Conservation (phyloP, 495 filamentous ascomycete genomes). For the Hyaloscypha variabilis region DNA sequence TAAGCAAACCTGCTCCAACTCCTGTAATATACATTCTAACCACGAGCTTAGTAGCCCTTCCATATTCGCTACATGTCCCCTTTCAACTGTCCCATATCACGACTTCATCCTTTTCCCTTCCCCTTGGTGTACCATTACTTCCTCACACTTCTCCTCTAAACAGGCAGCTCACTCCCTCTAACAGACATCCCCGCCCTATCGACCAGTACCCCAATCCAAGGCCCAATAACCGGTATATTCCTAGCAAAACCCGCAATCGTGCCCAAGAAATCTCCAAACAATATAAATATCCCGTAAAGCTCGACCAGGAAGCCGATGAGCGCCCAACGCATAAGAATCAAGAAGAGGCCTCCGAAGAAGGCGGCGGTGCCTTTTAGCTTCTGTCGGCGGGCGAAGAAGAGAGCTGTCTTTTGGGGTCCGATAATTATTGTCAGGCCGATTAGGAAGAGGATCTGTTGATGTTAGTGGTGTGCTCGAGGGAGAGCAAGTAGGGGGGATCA, state of each 20-base stretch:
- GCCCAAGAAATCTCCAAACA: slow-evolving; percentile 96
- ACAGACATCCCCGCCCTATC: slow-evolving; percentile 65
- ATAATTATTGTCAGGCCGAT: slow-evolving; percentile 94
- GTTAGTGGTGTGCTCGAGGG: slow-evolving; percentile 40
- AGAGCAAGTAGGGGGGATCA: slow-evolving; percentile 19
- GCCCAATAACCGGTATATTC: slow-evolving; percentile 82
- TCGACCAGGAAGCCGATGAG: slow-evolving; percentile 88
- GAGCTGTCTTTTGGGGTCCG: slow-evolving; percentile 84
- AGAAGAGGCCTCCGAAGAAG: slow-evolving; percentile 79
- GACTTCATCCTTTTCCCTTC: no score
- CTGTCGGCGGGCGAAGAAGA: slow-evolving; percentile 91
- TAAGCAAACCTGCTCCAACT: slow-evolving; percentile 32
- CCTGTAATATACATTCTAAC: slow-evolving; percentile 18
- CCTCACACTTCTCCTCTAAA: slow-evolving; percentile 40
- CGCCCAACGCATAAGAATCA: slow-evolving; percentile 89
- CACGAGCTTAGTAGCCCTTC: not conserved
- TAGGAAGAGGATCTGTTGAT: slow-evolving; percentile 79
- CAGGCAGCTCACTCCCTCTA: slow-evolving; percentile 77
- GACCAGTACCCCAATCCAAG: slow-evolving; percentile 71
- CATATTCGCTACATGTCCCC: not conserved
- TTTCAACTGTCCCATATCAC: slow-evolving; percentile 9
- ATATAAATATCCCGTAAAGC: slow-evolving; percentile 85
- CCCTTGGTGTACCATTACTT: no score
- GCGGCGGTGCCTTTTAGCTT: slow-evolving; percentile 91
- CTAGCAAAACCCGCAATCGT: slow-evolving; percentile 86